Conservation (phyloP, 179 eudicot species). For the Silene coronaria region DNA sequence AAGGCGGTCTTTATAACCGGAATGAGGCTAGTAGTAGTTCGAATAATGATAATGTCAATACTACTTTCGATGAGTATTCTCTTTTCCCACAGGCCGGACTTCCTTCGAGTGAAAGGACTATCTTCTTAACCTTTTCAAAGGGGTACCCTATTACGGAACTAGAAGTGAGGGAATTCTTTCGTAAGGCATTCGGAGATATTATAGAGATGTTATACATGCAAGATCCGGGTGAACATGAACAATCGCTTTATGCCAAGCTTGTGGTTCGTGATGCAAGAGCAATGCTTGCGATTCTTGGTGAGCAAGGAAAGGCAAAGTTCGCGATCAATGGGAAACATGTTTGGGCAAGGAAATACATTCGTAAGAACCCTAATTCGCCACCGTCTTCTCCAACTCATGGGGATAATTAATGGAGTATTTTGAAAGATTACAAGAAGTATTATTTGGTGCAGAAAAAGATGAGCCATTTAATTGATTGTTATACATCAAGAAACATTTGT, state of each 20-base stretch:
- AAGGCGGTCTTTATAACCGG: background rate
- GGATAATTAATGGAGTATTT: background rate
- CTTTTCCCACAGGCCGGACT: background rate
- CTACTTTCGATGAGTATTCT: background rate
- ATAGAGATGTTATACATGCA: conserved; percentile 55
- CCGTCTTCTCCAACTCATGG: conserved; percentile 20
- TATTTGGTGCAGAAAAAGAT: too few species aligned
- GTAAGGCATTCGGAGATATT: conserved; percentile 48
- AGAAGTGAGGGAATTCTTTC: conserved; percentile 45
- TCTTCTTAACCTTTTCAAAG: conserved; percentile 69
- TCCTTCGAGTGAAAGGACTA: conserved; percentile 50
- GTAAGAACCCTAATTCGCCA: conserved; percentile 29
- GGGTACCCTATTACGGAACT: conserved; percentile 48
- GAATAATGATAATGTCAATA: background rate
- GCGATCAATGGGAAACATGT: conserved; percentile 66
- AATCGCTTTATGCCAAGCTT: conserved; percentile 47
- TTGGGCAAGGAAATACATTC: conserved; percentile 61
- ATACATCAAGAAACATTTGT: too few species aligned
- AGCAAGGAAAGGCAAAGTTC: conserved; percentile 39
- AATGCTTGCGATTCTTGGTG: conserved; percentile 28
- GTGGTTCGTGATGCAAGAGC: conserved; percentile 28
- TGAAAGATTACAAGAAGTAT: too few species aligned
- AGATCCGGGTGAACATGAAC: conserved; percentile 41
- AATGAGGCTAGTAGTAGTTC: too few species aligned
- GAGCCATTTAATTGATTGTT: background rate